phyloP scores from a whole-genome alignment of 2,329 filamentous ascomycete species.

The Fusarium pseudonygamai region DNA sequence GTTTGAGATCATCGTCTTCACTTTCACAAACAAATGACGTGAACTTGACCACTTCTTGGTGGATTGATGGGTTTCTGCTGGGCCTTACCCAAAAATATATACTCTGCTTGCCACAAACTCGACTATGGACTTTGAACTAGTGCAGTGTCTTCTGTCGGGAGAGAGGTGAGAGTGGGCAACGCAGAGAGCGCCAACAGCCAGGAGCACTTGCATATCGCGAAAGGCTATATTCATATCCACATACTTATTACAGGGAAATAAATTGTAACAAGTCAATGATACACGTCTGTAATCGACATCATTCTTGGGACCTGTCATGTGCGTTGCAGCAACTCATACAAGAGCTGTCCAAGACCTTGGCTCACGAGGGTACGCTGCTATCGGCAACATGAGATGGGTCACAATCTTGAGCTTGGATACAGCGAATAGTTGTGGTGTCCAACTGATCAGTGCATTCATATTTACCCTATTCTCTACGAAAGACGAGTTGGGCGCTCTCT shows the following conservation, averaged over 20 bases:
- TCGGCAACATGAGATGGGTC: slow-evolving; percentile 1
- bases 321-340: not conserved
- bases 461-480: not conserved
- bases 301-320: not conserved
- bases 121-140: not conserved
- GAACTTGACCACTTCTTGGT: slow-evolving; percentile 12
- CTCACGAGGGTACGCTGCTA: not conserved
- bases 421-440: not conserved
- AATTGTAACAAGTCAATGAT: not conserved
- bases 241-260: not conserved
- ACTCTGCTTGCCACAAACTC: slow-evolving; percentile 10
- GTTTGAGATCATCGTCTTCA: slow-evolving; percentile 24
- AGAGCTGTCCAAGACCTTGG: not conserved
- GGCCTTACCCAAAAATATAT: slow-evolving; percentile 8
- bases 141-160: not conserved
- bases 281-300: not conserved
- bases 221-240: not conserved
- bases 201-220: not conserved
- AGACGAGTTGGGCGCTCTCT: not conserved
- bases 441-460: not conserved
- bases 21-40: slow-evolving; percentile 10
- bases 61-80: not conserved
- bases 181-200: slow-evolving; percentile 8
- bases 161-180: not conserved
- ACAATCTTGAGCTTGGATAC: not conserved